Evolutionary conservation across 495 filamentous ascomycete species (phyloP).

Genomic region (Talaromyces thailandensis): DNA sequence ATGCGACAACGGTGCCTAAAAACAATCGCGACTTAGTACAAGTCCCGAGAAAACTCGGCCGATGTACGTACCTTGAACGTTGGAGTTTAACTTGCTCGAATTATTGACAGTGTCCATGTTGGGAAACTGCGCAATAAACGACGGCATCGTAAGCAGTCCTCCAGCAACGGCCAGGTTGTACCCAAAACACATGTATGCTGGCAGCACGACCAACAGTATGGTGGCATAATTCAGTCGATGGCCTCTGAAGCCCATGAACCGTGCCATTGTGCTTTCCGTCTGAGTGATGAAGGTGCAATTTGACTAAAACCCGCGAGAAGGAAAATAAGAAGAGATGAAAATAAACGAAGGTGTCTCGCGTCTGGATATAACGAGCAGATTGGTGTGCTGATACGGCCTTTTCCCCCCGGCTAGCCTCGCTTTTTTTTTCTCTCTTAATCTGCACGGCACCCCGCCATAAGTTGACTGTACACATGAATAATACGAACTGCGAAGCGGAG

Average conservation of each 20-base stretch:
- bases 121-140: constrained; percentile 39
- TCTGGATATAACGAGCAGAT: background rate
- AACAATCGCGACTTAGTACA: background rate
- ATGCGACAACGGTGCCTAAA: constrained; percentile 24
- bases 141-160: constrained; percentile 27
- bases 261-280: background rate
- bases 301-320: background rate
- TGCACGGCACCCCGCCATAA: background rate
- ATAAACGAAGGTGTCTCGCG: background rate
- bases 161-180: constrained; percentile 42
- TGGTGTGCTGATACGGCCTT: background rate
- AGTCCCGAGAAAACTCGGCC: background rate
- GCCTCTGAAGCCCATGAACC: constrained; percentile 22
- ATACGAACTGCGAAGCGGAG: background rate
- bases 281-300: background rate
- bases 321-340: background rate
- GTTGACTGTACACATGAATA: background rate
- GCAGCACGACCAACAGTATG: constrained; percentile 30
- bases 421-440: background rate
- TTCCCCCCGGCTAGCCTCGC: background rate
- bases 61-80: constrained; percentile 27
- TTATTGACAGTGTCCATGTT: constrained; percentile 43
- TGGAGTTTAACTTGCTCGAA: constrained; percentile 25
- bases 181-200: constrained; percentile 42
- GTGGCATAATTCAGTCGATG: constrained; percentile 23